phyloP scores from a whole-genome alignment of 1,284 basidiomycete species.

The Puccinia coronata region DNA sequence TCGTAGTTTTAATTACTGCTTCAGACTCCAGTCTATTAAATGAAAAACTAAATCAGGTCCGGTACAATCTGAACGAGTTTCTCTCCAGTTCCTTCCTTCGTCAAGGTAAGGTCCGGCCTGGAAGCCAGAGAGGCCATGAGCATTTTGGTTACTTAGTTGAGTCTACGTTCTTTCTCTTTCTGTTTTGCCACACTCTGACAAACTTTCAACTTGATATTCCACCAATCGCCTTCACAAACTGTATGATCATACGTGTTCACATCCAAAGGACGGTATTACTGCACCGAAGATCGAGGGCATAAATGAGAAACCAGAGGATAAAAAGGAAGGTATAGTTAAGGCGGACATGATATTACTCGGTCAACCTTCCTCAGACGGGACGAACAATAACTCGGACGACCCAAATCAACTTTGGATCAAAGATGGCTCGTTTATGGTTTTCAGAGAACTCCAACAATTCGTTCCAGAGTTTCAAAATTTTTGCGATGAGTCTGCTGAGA shows the following conservation, averaged over 20 bases:
- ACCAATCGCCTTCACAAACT: too few species aligned
- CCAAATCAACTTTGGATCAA: conserved; percentile 34
- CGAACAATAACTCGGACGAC: too few species aligned
- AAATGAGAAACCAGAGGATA: conserved; percentile 11
- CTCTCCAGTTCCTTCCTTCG: background rate
- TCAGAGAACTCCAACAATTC: conserved; percentile 44
- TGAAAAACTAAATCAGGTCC: conserved; percentile 14
- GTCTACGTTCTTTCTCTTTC: background rate
- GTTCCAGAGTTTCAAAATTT: conserved; percentile 48
- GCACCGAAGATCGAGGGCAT: conserved; percentile 20
- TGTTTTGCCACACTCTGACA: too few species aligned
- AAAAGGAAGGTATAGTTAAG: conserved; percentile 47
- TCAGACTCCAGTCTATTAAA: background rate
- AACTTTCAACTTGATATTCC: too few species aligned
- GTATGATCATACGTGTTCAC: too few species aligned
- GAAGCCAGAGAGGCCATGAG: conserved; percentile 30
- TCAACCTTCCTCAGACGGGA: conserved; percentile 5
- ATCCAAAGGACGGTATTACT: conserved; percentile 49
- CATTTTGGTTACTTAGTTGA: conserved; percentile 42
- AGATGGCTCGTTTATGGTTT: conserved; percentile 44
- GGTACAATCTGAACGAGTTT: background rate
- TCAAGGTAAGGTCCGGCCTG: conserved; percentile 39
- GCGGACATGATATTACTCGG: conserved; percentile 43
- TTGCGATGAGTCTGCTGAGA: conserved; percentile 36
- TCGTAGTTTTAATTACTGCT: conserved; percentile 35